Evolutionary conservation across 257 asterid species (phyloP).

Genomic region (Prunella vulgaris): DNA sequence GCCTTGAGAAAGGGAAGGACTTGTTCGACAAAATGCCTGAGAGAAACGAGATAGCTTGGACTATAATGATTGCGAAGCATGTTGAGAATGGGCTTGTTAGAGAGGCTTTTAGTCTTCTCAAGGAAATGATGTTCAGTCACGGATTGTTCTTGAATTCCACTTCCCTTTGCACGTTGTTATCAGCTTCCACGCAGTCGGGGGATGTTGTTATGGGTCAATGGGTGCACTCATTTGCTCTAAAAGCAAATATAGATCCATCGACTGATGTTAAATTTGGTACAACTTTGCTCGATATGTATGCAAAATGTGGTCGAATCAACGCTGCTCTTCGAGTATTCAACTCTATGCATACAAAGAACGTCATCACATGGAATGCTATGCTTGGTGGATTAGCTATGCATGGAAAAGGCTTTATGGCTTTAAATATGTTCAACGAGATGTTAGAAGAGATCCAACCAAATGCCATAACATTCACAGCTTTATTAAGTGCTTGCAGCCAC

Average conservation of each 20-base stretch:
- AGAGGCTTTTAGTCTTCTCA: constrained; percentile 53
- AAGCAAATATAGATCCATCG: constrained; percentile 28
- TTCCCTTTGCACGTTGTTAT: constrained; percentile 50
- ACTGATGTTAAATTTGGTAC: constrained; percentile 50
- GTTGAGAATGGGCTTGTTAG: constrained; percentile 45
- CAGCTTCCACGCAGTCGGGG: constrained; percentile 65
- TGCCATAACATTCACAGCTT: constrained; percentile 63
- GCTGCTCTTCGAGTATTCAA: constrained; percentile 47
- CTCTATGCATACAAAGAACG: constrained; percentile 39
- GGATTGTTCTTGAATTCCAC: constrained; percentile 41
- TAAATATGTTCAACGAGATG: constrained; percentile 58
- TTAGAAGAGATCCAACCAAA: constrained; percentile 55
- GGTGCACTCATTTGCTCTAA: constrained; percentile 56
- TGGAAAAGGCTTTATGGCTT: constrained; percentile 51
- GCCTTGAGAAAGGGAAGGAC: constrained; percentile 45
- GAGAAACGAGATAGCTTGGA: constrained; percentile 72
- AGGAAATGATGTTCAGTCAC: constrained; percentile 43
- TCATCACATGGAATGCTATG: constrained; percentile 67
- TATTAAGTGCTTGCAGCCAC: constrained; percentile 80
- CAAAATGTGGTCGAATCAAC: constrained; percentile 68
- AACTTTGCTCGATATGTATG: constrained; percentile 79
- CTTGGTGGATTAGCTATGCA: constrained; percentile 84
- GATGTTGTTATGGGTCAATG: constrained; percentile 57
- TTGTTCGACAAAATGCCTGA: constrained; percentile 69
- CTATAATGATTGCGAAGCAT: constrained; percentile 47